Conservation (phyloP, 164 flowering plant species). For the Litsea cubeba region DNA sequence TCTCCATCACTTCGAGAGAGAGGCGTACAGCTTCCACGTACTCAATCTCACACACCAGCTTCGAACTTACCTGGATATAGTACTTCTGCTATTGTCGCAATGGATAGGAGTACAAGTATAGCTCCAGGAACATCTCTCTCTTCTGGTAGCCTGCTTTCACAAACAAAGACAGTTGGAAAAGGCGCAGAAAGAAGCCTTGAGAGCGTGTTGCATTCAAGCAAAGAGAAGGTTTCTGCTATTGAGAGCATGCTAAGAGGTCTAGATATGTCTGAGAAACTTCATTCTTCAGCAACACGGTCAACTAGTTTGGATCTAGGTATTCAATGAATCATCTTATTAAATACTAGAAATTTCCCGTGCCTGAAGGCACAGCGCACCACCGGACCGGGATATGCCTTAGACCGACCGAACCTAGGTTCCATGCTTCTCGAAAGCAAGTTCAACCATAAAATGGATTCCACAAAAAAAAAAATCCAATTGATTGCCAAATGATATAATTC, state of each 20-base stretch:
- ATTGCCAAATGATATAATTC: no score
- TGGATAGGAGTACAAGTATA: conserved; percentile 76
- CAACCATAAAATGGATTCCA: no score
- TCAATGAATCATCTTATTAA: background rate
- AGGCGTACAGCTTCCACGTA: conserved; percentile 40
- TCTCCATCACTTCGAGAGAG: conserved; percentile 92
- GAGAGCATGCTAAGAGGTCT: conserved; percentile 94
- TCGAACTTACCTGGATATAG: conserved; percentile 79
- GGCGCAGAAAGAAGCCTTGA: conserved; percentile 87
- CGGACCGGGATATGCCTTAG: no score
- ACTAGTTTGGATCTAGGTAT: conserved; percentile 98
- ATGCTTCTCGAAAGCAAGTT: no score
- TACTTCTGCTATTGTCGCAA: conserved; percentile 95
- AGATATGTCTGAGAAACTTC: conserved; percentile 66
- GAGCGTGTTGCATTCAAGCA: conserved; percentile 90
- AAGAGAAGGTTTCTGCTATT: conserved; percentile 92
- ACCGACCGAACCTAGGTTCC: no score
- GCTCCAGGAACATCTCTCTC: conserved; percentile 64
- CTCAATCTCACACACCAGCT: conserved; percentile 51
- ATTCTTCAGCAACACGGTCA: conserved; percentile 49
- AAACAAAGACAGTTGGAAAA: conserved; percentile 55
- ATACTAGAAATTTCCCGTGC: no score
- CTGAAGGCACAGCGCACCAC: no score
- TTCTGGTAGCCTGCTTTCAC: conserved; percentile 66
- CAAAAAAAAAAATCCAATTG: no score